Base-by-base conservation (phyloP, 169 alveolate species). In the Cryptosporidium meleagridis region DNA sequence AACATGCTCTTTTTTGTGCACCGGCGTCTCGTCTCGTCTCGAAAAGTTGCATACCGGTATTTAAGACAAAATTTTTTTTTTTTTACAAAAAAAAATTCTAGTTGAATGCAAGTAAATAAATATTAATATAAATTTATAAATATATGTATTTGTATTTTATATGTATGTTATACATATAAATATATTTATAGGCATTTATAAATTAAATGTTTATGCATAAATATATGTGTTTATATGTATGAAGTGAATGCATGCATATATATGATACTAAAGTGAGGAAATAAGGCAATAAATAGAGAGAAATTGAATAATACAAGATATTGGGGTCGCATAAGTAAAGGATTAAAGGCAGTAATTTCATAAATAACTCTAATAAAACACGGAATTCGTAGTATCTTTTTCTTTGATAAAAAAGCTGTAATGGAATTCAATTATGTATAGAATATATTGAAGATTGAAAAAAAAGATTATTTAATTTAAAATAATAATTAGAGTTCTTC, bases 31-130 rank as follows among this genome's bases (percentile, higher is more conserved):
- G 85, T 70, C 85, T 70, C 85, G 62, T 70, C 58, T 26, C 58
- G 85, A 35, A 70, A 9, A 48, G 41, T 18, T 70, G 85, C 85
- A 70, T 70, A 70, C 69, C 85, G 85, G 62, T 58, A 55, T 55
- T 21, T 55, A 55, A 26, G 85, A 70, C 85, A 48, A 45, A 70
- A 0, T 31, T 31, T 31, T 31, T 31, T 31, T 31, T 31, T 31
- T 31, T 0, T 0, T 1, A 31, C 2, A 48, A 55, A 55, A 55
- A 55, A 26, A 55, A 48, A 48, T 23, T 59, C 1, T 26, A 37
- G 16, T 29, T 29, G 31, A 35, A 33, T 65, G 12, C 26, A 29
- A 35, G n/a, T 41, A 35, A 31, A 37, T 65, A 31, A 21, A 65
- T 35, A 31, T 62, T 26, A 10, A 16, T 62, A 31, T 29, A 14